A percentile compares a stretch with the other conserved stretches of the same genome.
phyloP scores from a whole-genome alignment of 768 basidiomycete genomes.

The Lepiota brunneoincarnata region DNA sequence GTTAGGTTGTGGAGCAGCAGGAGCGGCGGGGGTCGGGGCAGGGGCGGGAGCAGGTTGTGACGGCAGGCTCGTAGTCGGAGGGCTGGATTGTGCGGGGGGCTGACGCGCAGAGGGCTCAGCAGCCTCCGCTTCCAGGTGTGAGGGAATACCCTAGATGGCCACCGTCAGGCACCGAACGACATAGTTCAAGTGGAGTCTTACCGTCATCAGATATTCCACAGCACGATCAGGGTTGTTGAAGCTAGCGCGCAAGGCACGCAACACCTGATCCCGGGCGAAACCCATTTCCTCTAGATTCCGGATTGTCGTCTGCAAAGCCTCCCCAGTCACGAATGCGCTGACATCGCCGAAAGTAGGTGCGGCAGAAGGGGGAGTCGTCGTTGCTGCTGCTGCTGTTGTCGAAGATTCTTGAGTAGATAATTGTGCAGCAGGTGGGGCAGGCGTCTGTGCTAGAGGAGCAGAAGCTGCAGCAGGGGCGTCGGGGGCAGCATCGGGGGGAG shows the following conservation, averaged over 20 bases:
- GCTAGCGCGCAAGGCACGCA: slow-evolving; percentile 84
- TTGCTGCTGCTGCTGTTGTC: slow-evolving; percentile 21
- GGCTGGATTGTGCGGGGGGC: slow-evolving; percentile 25
- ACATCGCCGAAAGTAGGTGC: slow-evolving; percentile 41
- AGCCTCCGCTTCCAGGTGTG: slow-evolving; percentile 56
- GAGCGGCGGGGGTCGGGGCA: slow-evolving; percentile 27
- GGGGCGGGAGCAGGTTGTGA: slow-evolving; percentile 38
- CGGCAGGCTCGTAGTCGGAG: slow-evolving; percentile 22
- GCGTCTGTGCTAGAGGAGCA: slow-evolving; percentile 22
- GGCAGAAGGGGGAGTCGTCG: slow-evolving; percentile 31
- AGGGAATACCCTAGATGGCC: slow-evolving; percentile 70
- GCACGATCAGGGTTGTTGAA: slow-evolving; percentile 98
- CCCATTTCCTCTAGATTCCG: slow-evolving; percentile 93
- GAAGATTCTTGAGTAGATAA: slow-evolving; percentile 20
- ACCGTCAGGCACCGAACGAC: slow-evolving; percentile 11
- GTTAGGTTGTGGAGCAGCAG: slow-evolving; percentile 36
- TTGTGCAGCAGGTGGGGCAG: slow-evolving; percentile 28
- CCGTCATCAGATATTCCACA: slow-evolving; percentile 96
- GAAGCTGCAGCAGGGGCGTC: slow-evolving; percentile 31
- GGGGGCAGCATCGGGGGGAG: slow-evolving; percentile 24
- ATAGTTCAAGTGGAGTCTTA: slow-evolving; percentile 33
- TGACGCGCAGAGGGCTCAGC: slow-evolving; percentile 28
- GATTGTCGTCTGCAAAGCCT: slow-evolving; percentile 73
- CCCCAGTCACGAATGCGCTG: slow-evolving; percentile 72
- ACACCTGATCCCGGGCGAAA: slow-evolving; percentile 80